Base-by-base conservation (phyloP, 2,329 filamentous ascomycete genomes). In the Fusarium coicis region DNA sequence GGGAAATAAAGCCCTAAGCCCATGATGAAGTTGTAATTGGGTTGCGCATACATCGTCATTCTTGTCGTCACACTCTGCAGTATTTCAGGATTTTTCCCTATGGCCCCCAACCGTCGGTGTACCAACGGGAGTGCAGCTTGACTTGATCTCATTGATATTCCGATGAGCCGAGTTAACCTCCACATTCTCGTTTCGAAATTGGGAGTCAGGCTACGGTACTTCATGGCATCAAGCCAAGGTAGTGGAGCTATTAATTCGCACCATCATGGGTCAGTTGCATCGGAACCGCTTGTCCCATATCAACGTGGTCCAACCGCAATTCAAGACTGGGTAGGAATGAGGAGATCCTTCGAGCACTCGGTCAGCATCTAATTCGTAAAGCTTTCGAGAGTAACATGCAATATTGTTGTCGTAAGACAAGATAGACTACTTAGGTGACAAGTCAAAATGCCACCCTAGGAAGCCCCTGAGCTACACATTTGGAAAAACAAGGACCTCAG, bases 271-370 rank as follows among this genome's bases (percentile, higher is more conserved):
- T 47, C 67, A 53, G 58, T 60, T 36, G 49, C 60, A 62, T 57
- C 57, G 43, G 58, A 69, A 62, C 65, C 67, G 63, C 63, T 70
- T 63, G 53, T 60, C 71, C 55, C 74, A 64, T 70, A 74, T 70
- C 74, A 61, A 76, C 74, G 74, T 74, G 68, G 72, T 44, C 74
- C 74, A 76, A 76, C 70, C 58, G 70, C 66, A 66, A 63, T 65
- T 54, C 56, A 64, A 67, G 37, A 55, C 39, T 64, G 43, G 57
- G 57, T 63, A 49, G 57, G 57, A 53, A 60, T 57, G 49, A 70
- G 40, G 46, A 56, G 61, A 74, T 74, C 65, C 68, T 74, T 67
- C 63, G 70, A 68, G 63, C 50, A 52, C 55, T 57, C 54, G 16
- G 40, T 19, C 37, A 61, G 23, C 30, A 44, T 39, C 19, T 34